Percentiles rank a stretch among this genome's conserved stretches.
Conservation (phyloP, 208 protist species). For the Trypanosoma cruzi region DNA sequence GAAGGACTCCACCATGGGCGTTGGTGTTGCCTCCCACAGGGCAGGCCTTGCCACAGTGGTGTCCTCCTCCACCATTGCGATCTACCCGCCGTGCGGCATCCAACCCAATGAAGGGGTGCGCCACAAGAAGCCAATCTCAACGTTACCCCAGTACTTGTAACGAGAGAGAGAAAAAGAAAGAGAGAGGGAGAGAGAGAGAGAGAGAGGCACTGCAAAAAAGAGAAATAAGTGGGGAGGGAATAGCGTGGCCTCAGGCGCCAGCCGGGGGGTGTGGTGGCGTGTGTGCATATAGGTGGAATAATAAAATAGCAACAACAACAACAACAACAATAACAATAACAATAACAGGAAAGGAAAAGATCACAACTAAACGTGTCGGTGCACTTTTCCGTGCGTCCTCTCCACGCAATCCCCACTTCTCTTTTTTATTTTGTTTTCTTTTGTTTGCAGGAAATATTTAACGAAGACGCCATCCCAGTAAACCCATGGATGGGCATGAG, state of each 20-base stretch:
- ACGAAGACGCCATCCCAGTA: too few species aligned
- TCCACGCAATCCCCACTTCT: too few species aligned
- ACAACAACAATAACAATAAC: too few species aligned
- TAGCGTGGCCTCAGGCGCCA: background rate
- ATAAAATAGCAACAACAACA: too few species aligned
- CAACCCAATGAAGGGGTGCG: background rate
- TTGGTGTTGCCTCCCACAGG: background rate
- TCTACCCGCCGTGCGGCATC: background rate
- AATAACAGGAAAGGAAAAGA: too few species aligned
- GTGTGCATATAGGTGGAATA: too few species aligned
- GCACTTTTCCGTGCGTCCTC: too few species aligned
- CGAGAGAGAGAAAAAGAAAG: background rate
- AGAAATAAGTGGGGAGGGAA: too few species aligned
- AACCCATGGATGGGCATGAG: too few species aligned
- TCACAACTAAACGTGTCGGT: too few species aligned
- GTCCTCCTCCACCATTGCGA: background rate
- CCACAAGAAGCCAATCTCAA: background rate
- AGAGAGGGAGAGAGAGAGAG: background rate
- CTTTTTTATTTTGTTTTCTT: too few species aligned
- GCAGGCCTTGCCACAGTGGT: background rate
- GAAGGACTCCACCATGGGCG: conserved; percentile 42
- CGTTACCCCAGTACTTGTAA: background rate
- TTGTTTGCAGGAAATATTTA: too few species aligned
- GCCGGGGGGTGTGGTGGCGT: background rate
- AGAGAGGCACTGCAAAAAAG: background rate